A percentile compares a stretch with the other conserved stretches of the same genome.
Evolutionary conservation across 768 basidiomycete species (phyloP).

Genomic region (Lentinula aciculospora): DNA sequence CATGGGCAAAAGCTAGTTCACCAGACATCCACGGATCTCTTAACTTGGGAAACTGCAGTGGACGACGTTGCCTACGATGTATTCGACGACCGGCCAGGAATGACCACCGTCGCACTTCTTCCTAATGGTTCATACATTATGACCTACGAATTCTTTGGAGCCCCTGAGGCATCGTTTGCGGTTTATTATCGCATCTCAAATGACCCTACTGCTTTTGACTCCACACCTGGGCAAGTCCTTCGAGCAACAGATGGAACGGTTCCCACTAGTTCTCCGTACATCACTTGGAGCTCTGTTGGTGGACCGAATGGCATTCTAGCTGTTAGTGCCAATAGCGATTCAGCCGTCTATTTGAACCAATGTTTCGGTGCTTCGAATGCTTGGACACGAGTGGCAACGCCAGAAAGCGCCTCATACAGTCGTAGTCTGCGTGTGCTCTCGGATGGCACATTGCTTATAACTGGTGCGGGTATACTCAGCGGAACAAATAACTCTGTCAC

Average conservation of each 20-base stretch:
- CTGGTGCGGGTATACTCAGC: constrained; percentile 13
- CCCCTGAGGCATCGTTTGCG: constrained; percentile 10
- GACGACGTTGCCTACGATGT: constrained; percentile 12
- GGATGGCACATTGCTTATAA: constrained; percentile 9
- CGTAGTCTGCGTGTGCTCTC: constrained; percentile 13
- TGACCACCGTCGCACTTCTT: constrained; percentile 13
- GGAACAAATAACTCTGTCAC: constrained; percentile 14
- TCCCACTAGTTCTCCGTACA: constrained; percentile 12
- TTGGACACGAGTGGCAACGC: constrained; percentile 14
- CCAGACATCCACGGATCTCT: constrained; percentile 11
- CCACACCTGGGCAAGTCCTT: constrained; percentile 7
- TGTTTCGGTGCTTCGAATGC: constrained; percentile 8
- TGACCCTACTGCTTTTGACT: constrained; percentile 13
- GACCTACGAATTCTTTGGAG: constrained; percentile 14
- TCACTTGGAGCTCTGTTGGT: constrained; percentile 14
- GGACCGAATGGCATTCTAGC: constrained; percentile 15
- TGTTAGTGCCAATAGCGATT: constrained; percentile 14
- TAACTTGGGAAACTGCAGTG: constrained; percentile 13
- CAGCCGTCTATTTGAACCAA: constrained; percentile 14
- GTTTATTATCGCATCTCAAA: constrained; percentile 12
- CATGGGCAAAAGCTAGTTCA: constrained; percentile 17
- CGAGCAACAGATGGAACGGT: constrained; percentile 11
- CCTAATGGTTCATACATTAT: constrained; percentile 15
- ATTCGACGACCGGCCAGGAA: constrained; percentile 15
- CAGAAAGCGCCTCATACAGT: constrained; percentile 12